phyloP scores from a whole-genome alignment of 129 eudicot species.

The Oenanthe sinensis region DNA sequence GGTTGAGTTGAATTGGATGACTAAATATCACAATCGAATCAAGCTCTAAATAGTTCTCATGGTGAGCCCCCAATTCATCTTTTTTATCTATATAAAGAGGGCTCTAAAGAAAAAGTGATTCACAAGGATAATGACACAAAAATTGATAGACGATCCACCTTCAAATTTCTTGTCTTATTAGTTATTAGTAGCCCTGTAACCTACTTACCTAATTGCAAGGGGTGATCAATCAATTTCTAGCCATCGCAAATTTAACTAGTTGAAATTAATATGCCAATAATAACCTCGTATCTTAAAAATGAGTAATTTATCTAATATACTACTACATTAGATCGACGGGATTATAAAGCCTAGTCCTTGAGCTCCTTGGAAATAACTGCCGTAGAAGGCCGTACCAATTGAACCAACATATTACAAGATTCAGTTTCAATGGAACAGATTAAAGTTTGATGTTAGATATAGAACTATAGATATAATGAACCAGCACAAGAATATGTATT shows the following conservation, averaged over 20 bases:
- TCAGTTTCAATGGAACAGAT: no score
- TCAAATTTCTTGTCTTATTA: neutral
- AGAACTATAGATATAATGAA: no score
- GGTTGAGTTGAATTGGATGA: neutral
- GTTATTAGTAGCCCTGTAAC: neutral
- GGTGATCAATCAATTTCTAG: neutral
- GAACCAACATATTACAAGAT: no score
- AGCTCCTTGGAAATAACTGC: no score
- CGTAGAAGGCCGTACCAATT: no score
- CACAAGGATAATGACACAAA: slow-evolving; percentile 9
- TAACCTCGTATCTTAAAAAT: no score
- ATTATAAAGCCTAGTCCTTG: no score
- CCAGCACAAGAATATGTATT: no score
- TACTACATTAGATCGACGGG: no score
- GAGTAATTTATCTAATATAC: no score
- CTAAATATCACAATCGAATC: neutral
- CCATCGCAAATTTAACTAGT: neutral
- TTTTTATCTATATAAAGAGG: neutral
- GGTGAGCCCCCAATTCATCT: neutral
- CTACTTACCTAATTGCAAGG: neutral
- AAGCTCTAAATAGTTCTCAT: neutral
- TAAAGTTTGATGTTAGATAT: no score
- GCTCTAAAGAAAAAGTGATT: neutral
- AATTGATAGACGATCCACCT: neutral
- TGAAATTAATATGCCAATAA: no score